phyloP scores from a whole-genome alignment of 2,329 filamentous ascomycete genomes.

The Monosporascus sp. region DNA sequence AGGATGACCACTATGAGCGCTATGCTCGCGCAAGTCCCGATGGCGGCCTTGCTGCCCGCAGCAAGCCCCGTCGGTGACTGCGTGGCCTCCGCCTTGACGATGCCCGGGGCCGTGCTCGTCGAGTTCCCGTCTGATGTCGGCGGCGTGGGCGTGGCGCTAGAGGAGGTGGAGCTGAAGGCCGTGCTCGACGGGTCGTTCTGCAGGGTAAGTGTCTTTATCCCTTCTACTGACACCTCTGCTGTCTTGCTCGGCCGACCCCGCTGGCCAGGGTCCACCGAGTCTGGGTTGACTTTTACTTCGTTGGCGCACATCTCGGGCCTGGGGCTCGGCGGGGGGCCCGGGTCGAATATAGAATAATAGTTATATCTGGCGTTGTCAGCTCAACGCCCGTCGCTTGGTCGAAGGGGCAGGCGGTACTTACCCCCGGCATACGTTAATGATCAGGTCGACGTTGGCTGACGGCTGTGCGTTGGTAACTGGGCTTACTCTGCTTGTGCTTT shows the following conservation, averaged over 20 bases:
- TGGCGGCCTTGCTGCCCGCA: constrained; percentile 37
- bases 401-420: constrained; percentile 24
- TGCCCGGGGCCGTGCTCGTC: constrained; percentile 16
- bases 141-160: not conserved
- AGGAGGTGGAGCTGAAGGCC: not conserved
- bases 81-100: not conserved
- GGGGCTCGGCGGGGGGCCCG: constrained; percentile 28
- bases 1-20: constrained; percentile 31
- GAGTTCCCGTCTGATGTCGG: constrained; percentile 8
- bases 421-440: constrained; percentile 48
- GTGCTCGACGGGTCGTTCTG: not conserved
- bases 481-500: not conserved
- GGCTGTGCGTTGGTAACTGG: constrained; percentile 1
- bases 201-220: not conserved
- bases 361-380: not conserved
- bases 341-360: constrained; percentile 25
- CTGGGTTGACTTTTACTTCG: not conserved
- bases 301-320: constrained; percentile 16
- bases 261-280: not conserved
- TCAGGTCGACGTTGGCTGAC: constrained; percentile 44
- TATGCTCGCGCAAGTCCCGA: constrained; percentile 38
- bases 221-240: not conserved
- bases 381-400: too few relatives aligned
- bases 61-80: constrained; percentile 23
- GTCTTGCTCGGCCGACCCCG: not conserved